Evolutionary conservation across 805 yeast genomes (phyloP), one percentile per base, ranked within the genome.

Genomic region (Candida pseudoglaebosa): DNA sequence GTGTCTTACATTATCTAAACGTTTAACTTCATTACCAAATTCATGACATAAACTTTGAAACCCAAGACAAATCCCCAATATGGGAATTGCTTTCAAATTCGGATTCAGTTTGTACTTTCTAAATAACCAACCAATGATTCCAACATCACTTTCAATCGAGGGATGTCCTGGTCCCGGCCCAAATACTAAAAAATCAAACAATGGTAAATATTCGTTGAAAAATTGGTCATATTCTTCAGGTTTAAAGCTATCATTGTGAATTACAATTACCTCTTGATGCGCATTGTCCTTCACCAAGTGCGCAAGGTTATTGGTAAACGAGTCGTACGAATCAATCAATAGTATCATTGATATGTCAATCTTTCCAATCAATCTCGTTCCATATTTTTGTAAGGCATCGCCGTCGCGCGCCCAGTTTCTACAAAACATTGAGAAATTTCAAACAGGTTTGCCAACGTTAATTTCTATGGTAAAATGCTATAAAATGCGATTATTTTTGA

Each of bases 161-260:
- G 99, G 99, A 49, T 85, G 78, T 0, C 99, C 99, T 0, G 99
- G 99, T 0, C 99, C 99, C 0, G 99, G 99, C 0, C 99, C 99
- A 6, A 93, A 71, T 0, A 93, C 78, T 2, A 93, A 69, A 24
- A 88, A 88, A 41, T 84, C 87, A 47, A 87, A 80, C 5, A 65
- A 53, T 0, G 70, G 65, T 14, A 86, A 53, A 41, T 73, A 68
- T 1, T 51, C 42, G 4, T 49, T 47, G 35, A 84, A 64, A 22
- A 67, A 68, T 1, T 46, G 36, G 3, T 57, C 53, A 42, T 57
- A 66, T 5, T 59, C 54, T 16, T 44, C 48, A 15, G 59, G 53
- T 8, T 49, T 28, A 38, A 75, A 63, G 0, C 81, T 62, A 52
- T 84, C 88, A 55, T 82, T 80, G 52, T 80, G 84, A 24, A 82